Percentiles rank a stretch among this genome's conserved stretches.
Conservation (phyloP, 2,329 filamentous ascomycete genomes). For the Reticulascus tulasneorum region DNA sequence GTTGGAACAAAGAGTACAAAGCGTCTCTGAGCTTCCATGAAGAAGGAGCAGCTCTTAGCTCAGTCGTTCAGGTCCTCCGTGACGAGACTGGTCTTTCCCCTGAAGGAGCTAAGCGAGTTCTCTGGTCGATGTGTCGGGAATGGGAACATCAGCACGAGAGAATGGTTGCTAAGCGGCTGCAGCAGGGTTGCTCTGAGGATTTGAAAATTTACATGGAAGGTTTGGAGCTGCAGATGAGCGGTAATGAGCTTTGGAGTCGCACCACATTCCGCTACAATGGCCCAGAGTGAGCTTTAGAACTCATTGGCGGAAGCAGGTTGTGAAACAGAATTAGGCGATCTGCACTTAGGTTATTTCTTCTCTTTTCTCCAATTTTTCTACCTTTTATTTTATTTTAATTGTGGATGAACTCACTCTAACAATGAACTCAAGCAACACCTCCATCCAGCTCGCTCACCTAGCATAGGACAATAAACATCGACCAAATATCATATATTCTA, state of each 20-base stretch:
- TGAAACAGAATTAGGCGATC: too few relatives aligned
- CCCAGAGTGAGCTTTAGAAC: too few relatives aligned
- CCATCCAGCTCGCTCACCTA: too few relatives aligned
- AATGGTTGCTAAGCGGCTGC: neutral
- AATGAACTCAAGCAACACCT: too few relatives aligned
- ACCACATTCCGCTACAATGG: constrained; percentile 9
- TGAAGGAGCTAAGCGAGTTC: constrained; percentile 7
- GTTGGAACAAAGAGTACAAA: constrained; percentile 1
- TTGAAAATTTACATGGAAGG: constrained; percentile 6
- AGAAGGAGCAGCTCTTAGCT: neutral
- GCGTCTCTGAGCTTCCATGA: neutral
- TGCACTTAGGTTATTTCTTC: too few relatives aligned
- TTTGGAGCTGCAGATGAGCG: constrained; percentile 11
- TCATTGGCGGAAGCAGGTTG: too few relatives aligned
- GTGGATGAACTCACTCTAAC: too few relatives aligned
- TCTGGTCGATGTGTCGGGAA: constrained; percentile 12
- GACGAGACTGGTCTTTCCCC: neutral
- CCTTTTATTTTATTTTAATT: too few relatives aligned
- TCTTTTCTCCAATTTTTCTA: too few relatives aligned
- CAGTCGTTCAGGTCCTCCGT: constrained; percentile 1
- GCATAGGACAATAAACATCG: too few relatives aligned
- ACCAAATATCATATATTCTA: too few relatives aligned
- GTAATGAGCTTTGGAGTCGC: constrained; percentile 10
- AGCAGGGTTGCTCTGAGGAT: neutral
- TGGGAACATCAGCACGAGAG: constrained; percentile 9